Percentiles rank a stretch among this genome's conserved stretches.
phyloP scores from a whole-genome alignment of 106 monocot genomes.

The Dendrobium chrysotoxum region DNA sequence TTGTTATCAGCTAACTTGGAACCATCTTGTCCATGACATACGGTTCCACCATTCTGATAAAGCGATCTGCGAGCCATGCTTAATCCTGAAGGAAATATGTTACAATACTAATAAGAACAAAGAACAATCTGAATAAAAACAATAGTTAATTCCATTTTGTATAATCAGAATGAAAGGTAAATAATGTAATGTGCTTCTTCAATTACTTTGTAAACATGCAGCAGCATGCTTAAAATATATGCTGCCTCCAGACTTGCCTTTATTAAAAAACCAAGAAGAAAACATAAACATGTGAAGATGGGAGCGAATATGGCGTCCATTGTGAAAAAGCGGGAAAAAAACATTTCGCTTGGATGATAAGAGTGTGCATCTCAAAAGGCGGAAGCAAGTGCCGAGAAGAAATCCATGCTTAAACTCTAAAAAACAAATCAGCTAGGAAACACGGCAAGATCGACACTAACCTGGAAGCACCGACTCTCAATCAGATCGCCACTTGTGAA shows the following conservation, averaged over 20 bases:
- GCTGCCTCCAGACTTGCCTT: not conserved
- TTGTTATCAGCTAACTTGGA: not conserved
- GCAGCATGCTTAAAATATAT: not conserved
- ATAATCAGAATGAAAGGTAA: not conserved
- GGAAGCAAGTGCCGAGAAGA: not conserved
- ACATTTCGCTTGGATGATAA: not conserved
- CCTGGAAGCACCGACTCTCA: not conserved
- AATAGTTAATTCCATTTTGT: not conserved
- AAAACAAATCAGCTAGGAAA: not conserved
- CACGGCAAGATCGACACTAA: not conserved
- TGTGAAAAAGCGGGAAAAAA: not conserved
- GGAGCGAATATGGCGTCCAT: not conserved
- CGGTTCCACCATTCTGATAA: not conserved
- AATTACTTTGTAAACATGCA: not conserved
- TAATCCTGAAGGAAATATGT: constrained; percentile 2
- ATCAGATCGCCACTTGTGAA: not conserved
- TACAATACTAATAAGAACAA: not conserved
- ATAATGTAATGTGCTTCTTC: not conserved
- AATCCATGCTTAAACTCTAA: not conserved
- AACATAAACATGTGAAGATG: not conserved
- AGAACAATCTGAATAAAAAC: not conserved
- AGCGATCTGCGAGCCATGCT: constrained; percentile 3
- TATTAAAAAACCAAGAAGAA: not conserved
- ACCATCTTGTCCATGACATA: not conserved
- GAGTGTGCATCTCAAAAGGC: not conserved